Evolutionary conservation across 2,329 filamentous ascomycete genomes (phyloP).

Genomic region (Pestalotiopsis sp.): DNA sequence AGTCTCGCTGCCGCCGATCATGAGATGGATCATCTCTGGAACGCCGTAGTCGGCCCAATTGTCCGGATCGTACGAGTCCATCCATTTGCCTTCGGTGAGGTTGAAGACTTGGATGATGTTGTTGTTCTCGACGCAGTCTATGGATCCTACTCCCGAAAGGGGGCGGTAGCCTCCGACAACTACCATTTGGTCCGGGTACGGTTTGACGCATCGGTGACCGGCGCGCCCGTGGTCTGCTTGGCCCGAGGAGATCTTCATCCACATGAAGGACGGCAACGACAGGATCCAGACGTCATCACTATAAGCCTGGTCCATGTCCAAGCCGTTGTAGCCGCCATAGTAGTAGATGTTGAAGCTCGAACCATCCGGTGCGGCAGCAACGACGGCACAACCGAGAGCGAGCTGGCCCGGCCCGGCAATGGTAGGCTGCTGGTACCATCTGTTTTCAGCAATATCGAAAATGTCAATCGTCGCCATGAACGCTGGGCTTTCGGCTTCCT

Average conservation of each 20-base stretch:
- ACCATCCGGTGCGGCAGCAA: conserved; percentile 69
- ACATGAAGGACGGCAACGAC: conserved; percentile 78
- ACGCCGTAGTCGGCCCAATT: conserved; percentile 69
- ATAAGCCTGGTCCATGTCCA: conserved; percentile 40
- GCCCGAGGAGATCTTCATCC: conserved; percentile 60
- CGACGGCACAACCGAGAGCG: conserved; percentile 72
- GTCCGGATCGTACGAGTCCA: conserved; percentile 68
- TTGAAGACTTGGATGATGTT: conserved; percentile 69
- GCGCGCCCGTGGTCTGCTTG: conserved; percentile 58
- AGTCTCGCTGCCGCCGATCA: conserved; percentile 67
- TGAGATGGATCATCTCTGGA: conserved; percentile 61
- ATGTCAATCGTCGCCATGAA: conserved; percentile 76
- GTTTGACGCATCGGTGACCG: conserved; percentile 75
- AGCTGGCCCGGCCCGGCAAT: conserved; percentile 57
- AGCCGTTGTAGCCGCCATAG: conserved; percentile 73
- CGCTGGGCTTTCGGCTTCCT: conserved; percentile 66
- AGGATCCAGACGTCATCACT: conserved; percentile 79
- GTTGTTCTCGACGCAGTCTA: conserved; percentile 51
- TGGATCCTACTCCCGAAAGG: conserved; percentile 20
- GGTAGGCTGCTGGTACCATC: conserved; percentile 72
- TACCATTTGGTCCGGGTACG: conserved; percentile 81
- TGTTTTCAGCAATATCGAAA: conserved; percentile 71
- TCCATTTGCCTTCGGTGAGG: conserved; percentile 69
- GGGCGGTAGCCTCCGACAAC: conserved; percentile 69
- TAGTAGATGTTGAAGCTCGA: conserved; percentile 84